Evolutionary conservation across 106 monocot species (phyloP).

Genomic region (Hemerocallis citrina): DNA sequence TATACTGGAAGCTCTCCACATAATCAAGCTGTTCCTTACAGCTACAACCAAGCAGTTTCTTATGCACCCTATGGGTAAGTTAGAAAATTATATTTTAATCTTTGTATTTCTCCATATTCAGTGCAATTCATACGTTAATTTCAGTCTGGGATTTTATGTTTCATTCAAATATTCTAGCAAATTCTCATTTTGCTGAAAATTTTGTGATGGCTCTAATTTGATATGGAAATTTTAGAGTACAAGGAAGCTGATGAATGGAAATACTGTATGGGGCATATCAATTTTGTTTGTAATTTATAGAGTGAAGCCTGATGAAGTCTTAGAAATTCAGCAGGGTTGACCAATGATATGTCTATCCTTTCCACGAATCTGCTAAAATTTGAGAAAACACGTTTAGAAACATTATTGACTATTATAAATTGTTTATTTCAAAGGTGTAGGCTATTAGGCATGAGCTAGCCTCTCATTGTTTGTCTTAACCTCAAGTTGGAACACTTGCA

Average conservation of each 20-base stretch:
- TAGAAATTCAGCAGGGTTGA: background rate
- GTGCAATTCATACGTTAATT: background rate
- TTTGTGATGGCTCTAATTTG: background rate
- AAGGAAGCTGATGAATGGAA: background rate
- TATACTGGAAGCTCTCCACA: slow-evolving; percentile 41
- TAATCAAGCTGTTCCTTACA: slow-evolving; percentile 34
- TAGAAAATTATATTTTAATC: too few species aligned
- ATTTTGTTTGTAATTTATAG: background rate
- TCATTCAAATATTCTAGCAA: background rate
- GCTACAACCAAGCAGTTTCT: slow-evolving; percentile 46
- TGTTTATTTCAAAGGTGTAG: background rate
- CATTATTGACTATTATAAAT: background rate
- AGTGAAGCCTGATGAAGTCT: background rate
- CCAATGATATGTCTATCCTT: background rate
- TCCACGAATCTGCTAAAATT: too few species aligned
- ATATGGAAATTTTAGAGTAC: background rate
- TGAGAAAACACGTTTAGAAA: background rate
- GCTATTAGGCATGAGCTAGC: background rate
- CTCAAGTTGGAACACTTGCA: background rate
- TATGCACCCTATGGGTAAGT: slow-evolving; percentile 53
- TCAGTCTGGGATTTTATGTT: too few species aligned
- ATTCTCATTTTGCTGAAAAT: background rate
- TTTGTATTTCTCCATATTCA: background rate
- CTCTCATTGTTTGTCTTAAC: background rate
- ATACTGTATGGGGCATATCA: background rate